Evolutionary conservation across 23 red algal species (phyloP), one percentile per base, ranked within the genome.

Genomic region (Chondrus crispus): DNA sequence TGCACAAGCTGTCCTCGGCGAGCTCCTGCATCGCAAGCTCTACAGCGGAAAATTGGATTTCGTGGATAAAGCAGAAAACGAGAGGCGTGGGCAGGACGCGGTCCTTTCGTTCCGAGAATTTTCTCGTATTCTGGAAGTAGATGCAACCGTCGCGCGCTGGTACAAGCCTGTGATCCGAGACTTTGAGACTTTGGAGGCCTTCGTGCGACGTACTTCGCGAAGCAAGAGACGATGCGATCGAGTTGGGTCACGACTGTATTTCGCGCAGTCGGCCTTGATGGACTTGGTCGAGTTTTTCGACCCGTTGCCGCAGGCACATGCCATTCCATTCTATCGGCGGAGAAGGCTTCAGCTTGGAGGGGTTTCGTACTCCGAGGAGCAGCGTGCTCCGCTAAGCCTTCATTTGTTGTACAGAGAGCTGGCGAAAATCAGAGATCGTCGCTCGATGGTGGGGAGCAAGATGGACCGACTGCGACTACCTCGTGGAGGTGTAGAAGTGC

Each of bases 281-380:
- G 92, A 94, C 60, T 62, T 94, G 1, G 69, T 94, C 12, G 92
- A 94, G 51, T 94, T 94, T 87, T 87, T 94, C 46, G 92, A 94
- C 53, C 92, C 92, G 40, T 24, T 87, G 22, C 92, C 92, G 4
- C 70, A 87, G 53, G 50, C 74, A 39, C 62, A 88, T 38, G 85
- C 82, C 16, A 73, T 94, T 42, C 92, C 81, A 55, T 80, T 62
- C 28, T 86, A 81, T 52, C 48, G 74, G 32, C 92, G 92, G 35
- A 46, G 60, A 49, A 63, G 92, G 7, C 92, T 94, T 73, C 92
- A 80, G 29, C 64, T 94, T 33, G 92, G 82, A 24, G 43, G 50
- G 10, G 53, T 36, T 35, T 54, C 42, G 9, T 82, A 87, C 29
- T 40, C 24, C 19, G 83, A 87, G 43, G 81, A 94, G 73, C 71